phyloP scores from a whole-genome alignment of 1,139 yeast species.

The Lodderomyces orthopsilosis region DNA sequence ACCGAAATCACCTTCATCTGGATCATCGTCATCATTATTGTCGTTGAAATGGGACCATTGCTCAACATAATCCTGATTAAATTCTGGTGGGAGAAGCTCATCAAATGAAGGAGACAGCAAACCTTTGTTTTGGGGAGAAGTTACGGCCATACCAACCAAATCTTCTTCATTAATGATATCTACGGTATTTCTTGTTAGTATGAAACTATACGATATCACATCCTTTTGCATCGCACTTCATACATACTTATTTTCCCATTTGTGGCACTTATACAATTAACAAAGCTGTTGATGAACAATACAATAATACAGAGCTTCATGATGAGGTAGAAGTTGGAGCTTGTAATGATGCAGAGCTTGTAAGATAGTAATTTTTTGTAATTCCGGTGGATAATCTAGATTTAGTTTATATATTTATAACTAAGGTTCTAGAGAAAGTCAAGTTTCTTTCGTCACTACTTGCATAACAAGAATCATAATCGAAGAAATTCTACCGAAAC shows the following conservation, averaged over 20 bases:
- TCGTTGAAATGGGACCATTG: background rate
- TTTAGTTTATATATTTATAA: background rate
- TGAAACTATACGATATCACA: background rate
- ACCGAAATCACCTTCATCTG: background rate
- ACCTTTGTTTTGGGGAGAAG: background rate
- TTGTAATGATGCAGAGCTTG: background rate
- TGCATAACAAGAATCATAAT: background rate
- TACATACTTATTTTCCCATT: slow-evolving; percentile 1
- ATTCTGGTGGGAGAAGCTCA: background rate
- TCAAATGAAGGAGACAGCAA: background rate
- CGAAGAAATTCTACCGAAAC: background rate
- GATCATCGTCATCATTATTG: background rate
- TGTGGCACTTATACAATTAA: background rate
- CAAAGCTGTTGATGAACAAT: background rate
- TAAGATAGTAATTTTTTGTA: background rate
- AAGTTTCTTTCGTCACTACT: no score
- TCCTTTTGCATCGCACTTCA: background rate
- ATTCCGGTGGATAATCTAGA: background rate
- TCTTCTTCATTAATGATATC: slow-evolving; percentile 2
- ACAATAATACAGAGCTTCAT: background rate
- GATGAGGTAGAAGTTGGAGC: background rate
- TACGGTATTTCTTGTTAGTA: background rate
- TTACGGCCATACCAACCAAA: slow-evolving; percentile 1
- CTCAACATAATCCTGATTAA: background rate
- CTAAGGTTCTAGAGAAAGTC: no score